These are phyloP conservation scores for Ophiocordyceps polyrhachis-furcata DNA, from an alignment of 2,329 filamentous ascomycete species.

Conservation along the genomic window DNA sequence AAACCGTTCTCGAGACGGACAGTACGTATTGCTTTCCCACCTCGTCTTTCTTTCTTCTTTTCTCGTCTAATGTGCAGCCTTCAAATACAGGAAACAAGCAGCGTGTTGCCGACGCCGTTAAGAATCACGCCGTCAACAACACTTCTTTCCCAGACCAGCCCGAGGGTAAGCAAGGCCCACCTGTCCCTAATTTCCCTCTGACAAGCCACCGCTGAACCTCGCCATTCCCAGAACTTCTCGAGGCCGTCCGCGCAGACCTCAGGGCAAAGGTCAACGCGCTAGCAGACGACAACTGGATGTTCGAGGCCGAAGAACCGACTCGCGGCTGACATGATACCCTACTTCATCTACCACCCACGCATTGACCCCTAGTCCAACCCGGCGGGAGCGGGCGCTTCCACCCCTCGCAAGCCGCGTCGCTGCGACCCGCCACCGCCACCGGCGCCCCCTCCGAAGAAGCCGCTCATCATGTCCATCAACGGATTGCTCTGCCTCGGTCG, in stretches of 20 bases:
- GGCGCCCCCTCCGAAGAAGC: slow-evolving; percentile 62
- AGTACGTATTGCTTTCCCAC: slow-evolving; percentile 14
- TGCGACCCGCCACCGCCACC: slow-evolving; percentile 41
- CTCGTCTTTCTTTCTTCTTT: no score
- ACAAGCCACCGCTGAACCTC: no score
- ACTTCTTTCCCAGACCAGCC: slow-evolving; percentile 40
- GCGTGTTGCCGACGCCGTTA: slow-evolving; percentile 39
- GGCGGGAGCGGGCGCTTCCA: slow-evolving; percentile 34
- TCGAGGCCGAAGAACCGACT: slow-evolving; percentile 45
- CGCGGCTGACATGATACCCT: slow-evolving; percentile 10
- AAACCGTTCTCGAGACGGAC: slow-evolving; percentile 28
- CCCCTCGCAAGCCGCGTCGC: slow-evolving; percentile 23
- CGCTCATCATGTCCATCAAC: slow-evolving; percentile 95
- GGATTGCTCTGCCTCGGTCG: slow-evolving; percentile 81
- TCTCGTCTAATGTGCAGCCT: no score
- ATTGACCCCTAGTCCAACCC: slow-evolving; percentile 31
- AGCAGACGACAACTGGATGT: slow-evolving; percentile 84
- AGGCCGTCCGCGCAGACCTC: slow-evolving; percentile 50
- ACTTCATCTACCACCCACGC: not conserved
- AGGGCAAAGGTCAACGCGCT: slow-evolving; percentile 54
- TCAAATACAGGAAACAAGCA: slow-evolving; percentile 34
- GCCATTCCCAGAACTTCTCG: slow-evolving; percentile 40
- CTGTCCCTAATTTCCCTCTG: not conserved
- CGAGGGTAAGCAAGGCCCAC: slow-evolving; percentile 29
- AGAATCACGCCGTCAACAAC: slow-evolving; percentile 37